These are phyloP conservation scores for Phytophthora rubi DNA, from an alignment of 352 stramenopile species.

Conservation along the genomic window DNA sequence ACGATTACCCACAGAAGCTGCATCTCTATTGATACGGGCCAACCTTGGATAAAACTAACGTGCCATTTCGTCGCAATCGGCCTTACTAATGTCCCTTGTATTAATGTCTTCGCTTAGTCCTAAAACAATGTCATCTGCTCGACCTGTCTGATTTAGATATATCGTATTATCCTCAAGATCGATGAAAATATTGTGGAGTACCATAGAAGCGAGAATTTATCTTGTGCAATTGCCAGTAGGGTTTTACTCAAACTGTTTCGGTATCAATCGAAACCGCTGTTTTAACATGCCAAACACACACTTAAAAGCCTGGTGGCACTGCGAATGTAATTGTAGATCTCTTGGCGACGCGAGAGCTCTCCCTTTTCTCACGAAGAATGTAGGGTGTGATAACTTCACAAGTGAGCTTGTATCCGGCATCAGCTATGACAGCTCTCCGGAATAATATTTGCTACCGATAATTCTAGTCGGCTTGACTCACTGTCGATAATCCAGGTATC, in stretches of 20 bases:
- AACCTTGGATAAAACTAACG: background rate
- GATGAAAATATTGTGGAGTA: background rate
- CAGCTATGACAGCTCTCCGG: background rate
- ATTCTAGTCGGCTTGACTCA: too few species aligned
- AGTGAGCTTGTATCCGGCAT: background rate
- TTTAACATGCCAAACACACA: background rate
- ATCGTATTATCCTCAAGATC: background rate
- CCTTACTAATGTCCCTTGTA: background rate
- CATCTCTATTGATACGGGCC: background rate
- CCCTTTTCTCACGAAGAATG: background rate
- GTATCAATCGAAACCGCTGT: background rate
- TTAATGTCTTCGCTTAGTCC: background rate
- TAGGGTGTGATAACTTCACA: background rate
- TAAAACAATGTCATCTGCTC: background rate
- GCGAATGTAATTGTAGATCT: background rate
- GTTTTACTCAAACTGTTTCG: background rate
- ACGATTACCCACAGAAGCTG: background rate
- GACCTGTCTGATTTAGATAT: background rate
- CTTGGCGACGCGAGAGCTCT: background rate
- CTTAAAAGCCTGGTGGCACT: background rate
- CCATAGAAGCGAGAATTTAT: background rate
- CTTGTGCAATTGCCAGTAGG: background rate
- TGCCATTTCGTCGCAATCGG: background rate
- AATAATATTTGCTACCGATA: background rate
- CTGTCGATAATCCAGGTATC: too few species aligned